Conservation (phyloP, 441 rosid species). For the Gossypium schwendimanii region DNA sequence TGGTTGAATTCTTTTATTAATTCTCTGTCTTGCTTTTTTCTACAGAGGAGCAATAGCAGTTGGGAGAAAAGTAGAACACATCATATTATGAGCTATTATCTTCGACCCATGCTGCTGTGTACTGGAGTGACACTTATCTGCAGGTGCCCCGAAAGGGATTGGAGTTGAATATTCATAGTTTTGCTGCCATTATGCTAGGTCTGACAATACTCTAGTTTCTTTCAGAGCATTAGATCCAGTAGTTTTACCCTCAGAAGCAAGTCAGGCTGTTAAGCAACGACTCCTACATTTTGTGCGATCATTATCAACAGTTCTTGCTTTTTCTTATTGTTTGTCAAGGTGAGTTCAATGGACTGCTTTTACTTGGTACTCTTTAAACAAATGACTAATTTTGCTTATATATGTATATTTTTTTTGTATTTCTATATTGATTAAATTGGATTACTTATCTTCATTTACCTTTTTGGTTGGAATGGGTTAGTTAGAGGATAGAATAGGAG, state of each 20-base stretch:
- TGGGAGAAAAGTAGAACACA: constrained; percentile 45
- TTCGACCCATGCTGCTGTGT: constrained; percentile 66
- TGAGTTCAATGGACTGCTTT: constrained; percentile 24
- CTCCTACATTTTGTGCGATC: constrained; percentile 49
- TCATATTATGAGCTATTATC: constrained; percentile 44
- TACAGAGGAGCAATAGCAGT: constrained; percentile 45
- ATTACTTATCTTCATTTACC: not conserved
- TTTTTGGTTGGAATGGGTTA: not conserved
- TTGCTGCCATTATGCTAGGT: constrained; percentile 10
- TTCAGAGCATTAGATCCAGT: constrained; percentile 60
- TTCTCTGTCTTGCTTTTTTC: constrained; percentile 12
- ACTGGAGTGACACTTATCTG: constrained; percentile 55
- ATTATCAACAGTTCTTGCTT: constrained; percentile 56
- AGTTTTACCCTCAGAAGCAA: constrained; percentile 54
- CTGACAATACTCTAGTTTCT: constrained; percentile 19
- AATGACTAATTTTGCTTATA: not conserved
- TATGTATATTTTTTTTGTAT: not conserved
- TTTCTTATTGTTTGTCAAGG: constrained; percentile 67
- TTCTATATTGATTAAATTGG: not conserved
- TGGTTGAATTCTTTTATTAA: constrained; percentile 16
- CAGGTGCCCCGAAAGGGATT: constrained; percentile 34
- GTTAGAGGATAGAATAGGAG: not conserved
- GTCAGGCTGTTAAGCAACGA: constrained; percentile 60
- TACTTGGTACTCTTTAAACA: not conserved
- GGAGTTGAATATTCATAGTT: not conserved